phyloP scores from a whole-genome alignment of 176 grass and related monocot species.

The Triticum monococcum region DNA sequence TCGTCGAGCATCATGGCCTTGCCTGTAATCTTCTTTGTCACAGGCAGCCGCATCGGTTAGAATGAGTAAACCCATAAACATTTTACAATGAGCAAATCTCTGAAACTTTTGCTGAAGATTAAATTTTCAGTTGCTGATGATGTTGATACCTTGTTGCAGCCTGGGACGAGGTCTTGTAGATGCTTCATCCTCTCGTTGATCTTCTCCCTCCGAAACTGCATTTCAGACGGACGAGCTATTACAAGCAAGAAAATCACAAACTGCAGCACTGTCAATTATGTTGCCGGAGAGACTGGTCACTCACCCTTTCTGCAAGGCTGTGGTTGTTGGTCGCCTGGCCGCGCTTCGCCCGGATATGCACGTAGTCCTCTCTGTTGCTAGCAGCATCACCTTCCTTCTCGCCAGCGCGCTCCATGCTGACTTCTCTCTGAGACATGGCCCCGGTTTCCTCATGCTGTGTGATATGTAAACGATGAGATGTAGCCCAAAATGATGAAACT shows the following conservation, averaged over 20 bases:
- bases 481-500: background rate
- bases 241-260: slow-evolving; percentile 8
- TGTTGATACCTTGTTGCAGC: slow-evolving; percentile 80
- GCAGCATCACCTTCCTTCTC: slow-evolving; percentile 34
- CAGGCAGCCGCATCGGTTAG: background rate
- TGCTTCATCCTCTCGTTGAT: slow-evolving; percentile 95
- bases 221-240: background rate
- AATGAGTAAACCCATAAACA: background rate
- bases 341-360: slow-evolving; percentile 83
- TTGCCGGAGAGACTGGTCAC: slow-evolving; percentile 35
- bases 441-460: slow-evolving; percentile 31
- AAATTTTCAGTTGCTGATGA: background rate
- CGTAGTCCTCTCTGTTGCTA: slow-evolving; percentile 43
- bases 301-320: slow-evolving; percentile 98
- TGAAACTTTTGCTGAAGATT: background rate
- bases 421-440: slow-evolving; percentile 30
- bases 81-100: background rate
- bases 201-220: slow-evolving; percentile 93
- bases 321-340: slow-evolving; percentile 97
- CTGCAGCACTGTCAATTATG: background rate
- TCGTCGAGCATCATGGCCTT: slow-evolving; percentile 99
- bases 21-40: slow-evolving; percentile 68
- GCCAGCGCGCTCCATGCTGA: slow-evolving; percentile 27
- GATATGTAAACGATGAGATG: background rate
- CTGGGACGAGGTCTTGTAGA: slow-evolving; percentile 92